A percentile compares a stretch with the other conserved stretches of the same genome.
Evolutionary conservation across 2,329 filamentous ascomycete species (phyloP).

Genomic region (Alternaria novae-zelandiae): DNA sequence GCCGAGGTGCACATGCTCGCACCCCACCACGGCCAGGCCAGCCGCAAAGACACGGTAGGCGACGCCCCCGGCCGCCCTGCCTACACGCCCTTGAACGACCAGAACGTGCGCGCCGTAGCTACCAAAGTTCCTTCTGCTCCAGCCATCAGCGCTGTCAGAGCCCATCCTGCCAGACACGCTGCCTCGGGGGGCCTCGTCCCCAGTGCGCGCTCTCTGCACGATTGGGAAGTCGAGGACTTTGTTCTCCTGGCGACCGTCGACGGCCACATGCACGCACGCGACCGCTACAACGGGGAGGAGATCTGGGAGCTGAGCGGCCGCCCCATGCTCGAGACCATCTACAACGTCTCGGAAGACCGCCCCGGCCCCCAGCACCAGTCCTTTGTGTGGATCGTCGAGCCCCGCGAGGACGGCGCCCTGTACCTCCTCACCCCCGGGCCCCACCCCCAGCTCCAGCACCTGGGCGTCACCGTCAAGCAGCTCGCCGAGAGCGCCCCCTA

Average conservation of each 20-base stretch:
- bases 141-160: constrained; percentile 88
- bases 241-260: constrained; percentile 99
- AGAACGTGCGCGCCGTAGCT: constrained; percentile 92
- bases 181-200: constrained; percentile 61
- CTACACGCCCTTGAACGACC: constrained; percentile 39
- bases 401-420: constrained; percentile 82
- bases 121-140: constrained; percentile 80
- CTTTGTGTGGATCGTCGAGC: constrained; percentile 94
- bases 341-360: constrained; percentile 61
- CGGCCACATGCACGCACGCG: constrained; percentile 90
- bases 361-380: constrained; percentile 69
- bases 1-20: constrained; percentile 30
- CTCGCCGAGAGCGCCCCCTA: constrained; percentile 85
- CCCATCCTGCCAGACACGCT: constrained; percentile 73
- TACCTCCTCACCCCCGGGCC: constrained; percentile 81
- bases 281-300: constrained; percentile 82
- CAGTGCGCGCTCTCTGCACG: constrained; percentile 92
- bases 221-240: constrained; percentile 99
- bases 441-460: constrained; percentile 66
- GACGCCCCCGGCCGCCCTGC: constrained; percentile 30
- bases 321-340: constrained; percentile 89
- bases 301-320: constrained; percentile 87
- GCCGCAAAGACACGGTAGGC: constrained; percentile 18
- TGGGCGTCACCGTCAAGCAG: constrained; percentile 80
- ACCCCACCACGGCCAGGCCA: constrained; percentile 11